phyloP scores from a whole-genome alignment of 345 rosid genomes.

The Citrus maxima region DNA sequence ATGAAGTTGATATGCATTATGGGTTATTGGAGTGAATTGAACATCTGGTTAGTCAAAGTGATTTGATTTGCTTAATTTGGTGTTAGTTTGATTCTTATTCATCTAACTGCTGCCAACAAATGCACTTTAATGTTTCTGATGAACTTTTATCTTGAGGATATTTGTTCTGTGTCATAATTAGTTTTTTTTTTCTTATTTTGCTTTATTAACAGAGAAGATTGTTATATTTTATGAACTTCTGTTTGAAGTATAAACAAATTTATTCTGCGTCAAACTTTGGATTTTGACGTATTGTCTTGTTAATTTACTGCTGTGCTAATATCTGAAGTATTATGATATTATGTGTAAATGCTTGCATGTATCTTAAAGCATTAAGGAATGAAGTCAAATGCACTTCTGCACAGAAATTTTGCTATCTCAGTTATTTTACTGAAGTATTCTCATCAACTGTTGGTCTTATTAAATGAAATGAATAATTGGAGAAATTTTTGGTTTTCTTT shows the following conservation, averaged over 20 bases:
- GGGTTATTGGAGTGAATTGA: background rate
- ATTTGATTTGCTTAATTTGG: background rate
- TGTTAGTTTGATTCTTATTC: background rate
- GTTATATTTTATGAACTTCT: background rate
- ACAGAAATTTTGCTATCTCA: background rate
- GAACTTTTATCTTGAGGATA: background rate
- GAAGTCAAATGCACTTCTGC: background rate
- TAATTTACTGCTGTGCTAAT: background rate
- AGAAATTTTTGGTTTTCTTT: slow-evolving; percentile 20
- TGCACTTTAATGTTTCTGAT: background rate
- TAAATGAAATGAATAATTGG: background rate
- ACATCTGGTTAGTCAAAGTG: background rate
- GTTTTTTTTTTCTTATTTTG: background rate
- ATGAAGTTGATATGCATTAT: background rate
- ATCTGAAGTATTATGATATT: background rate
- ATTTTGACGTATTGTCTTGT: background rate
- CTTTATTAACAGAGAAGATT: background rate
- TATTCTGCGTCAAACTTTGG: background rate
- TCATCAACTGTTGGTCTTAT: background rate
- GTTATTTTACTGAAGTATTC: background rate
- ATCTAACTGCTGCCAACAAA: background rate
- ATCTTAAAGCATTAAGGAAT: background rate
- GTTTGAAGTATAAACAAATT: background rate
- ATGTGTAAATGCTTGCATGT: background rate
- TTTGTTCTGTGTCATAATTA: background rate